These are phyloP conservation scores for Blumeria hordei DNA, from an alignment of 2,329 filamentous ascomycete genomes.

Conservation along the genomic window DNA sequence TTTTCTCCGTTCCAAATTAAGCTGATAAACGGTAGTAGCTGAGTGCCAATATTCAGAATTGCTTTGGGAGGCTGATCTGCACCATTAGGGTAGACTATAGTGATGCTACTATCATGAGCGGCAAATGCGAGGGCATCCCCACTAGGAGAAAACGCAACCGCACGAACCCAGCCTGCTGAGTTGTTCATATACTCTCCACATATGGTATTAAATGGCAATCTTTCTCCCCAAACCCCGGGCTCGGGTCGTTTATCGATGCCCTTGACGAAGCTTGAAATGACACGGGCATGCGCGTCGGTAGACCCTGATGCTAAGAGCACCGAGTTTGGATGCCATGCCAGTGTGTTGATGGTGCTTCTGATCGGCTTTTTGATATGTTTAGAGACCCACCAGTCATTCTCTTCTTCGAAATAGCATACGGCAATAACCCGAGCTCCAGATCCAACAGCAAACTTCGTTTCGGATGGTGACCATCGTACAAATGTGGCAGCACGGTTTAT, in stretches of 20 bases:
- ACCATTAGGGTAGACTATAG: constrained; percentile 78
- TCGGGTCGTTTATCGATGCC: constrained; percentile 71
- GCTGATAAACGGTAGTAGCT: constrained; percentile 77
- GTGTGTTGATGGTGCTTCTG: constrained; percentile 81
- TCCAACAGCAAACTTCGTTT: constrained; percentile 93
- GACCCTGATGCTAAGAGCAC: constrained; percentile 84
- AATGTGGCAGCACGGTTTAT: constrained; percentile 94
- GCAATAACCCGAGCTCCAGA: constrained; percentile 89
- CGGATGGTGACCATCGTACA: constrained; percentile 88
- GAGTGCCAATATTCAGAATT: constrained; percentile 74
- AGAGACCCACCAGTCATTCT: constrained; percentile 99
- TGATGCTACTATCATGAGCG: constrained; percentile 88
- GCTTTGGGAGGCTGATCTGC: constrained; percentile 78
- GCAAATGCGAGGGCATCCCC: constrained; percentile 86
- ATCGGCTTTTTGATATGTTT: constrained; percentile 99
- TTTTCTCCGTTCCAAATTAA: constrained; percentile 78
- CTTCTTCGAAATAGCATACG: constrained; percentile 95
- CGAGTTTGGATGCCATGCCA: constrained; percentile 94
- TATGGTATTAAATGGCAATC: constrained; percentile 91
- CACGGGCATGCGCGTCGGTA: constrained; percentile 89
- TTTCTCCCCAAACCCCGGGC: constrained; percentile 77
- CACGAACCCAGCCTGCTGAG: constrained; percentile 90
- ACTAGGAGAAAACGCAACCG: constrained; percentile 75
- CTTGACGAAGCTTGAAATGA: constrained; percentile 93
- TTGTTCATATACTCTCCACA: constrained; percentile 93